These are phyloP conservation scores for Podila epigama DNA, from an alignment of 192 early-diverging fungal genomes.

Conservation along the genomic window DNA sequence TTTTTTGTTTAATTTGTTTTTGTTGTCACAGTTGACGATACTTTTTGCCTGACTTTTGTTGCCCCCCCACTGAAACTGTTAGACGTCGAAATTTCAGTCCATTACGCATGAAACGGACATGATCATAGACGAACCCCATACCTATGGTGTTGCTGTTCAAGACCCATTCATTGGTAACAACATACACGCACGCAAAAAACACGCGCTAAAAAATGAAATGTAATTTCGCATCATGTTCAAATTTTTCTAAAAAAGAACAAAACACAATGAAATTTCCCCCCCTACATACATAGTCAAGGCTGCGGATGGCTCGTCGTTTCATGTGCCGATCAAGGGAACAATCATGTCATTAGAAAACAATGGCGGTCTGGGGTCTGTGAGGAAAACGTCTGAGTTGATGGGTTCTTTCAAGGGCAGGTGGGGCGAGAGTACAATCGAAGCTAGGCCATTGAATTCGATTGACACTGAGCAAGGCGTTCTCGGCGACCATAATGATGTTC, in stretches of 20 bases:
- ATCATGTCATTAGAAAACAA: slow-evolving; percentile 10
- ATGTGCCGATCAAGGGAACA: slow-evolving; percentile 18
- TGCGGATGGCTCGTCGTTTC: slow-evolving; percentile 17
- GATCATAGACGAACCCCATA: slow-evolving; percentile 29
- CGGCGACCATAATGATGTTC: slow-evolving; percentile 15
- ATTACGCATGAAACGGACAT: slow-evolving; percentile 23
- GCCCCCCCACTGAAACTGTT: neutral
- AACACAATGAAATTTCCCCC: neutral
- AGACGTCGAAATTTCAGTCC: neutral
- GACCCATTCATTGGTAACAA: slow-evolving; percentile 34
- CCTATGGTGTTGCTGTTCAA: slow-evolving; percentile 18
- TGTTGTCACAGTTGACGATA: neutral
- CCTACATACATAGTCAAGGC: slow-evolving; percentile 11
- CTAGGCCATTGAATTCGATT: neutral
- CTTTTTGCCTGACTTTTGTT: neutral
- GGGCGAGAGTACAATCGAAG: slow-evolving; percentile 4
- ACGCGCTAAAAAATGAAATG: neutral
- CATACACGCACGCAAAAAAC: too few species aligned
- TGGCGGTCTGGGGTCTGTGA: neutral
- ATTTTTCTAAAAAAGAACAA: neutral
- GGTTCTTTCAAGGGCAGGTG: neutral
- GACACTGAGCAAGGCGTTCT: slow-evolving; percentile 29
- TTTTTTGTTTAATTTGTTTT: neutral
- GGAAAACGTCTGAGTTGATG: neutral
- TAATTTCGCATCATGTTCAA: too few species aligned